Conservation (phyloP, 164 flowering plant species). For the Umbilicus rupestris region DNA sequence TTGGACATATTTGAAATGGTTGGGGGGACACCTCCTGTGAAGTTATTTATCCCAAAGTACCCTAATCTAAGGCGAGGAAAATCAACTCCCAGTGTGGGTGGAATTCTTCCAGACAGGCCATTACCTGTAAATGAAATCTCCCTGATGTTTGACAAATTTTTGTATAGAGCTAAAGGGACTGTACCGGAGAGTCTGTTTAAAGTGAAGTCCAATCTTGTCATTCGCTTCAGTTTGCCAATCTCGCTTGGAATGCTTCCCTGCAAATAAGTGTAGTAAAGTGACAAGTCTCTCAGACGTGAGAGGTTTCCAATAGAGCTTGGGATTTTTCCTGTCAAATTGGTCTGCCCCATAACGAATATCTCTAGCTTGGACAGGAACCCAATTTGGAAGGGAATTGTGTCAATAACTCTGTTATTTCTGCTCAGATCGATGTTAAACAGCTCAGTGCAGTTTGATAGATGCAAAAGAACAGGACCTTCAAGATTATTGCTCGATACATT, state of each 20-base stretch:
- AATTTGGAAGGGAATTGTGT: conserved; percentile 12
- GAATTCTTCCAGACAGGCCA: conserved; percentile 13
- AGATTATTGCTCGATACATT: neutral
- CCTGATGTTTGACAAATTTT: conserved; percentile 14
- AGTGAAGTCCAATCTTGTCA: neutral
- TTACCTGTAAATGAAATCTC: neutral
- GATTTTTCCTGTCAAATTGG: conserved; percentile 9
- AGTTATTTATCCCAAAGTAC: neutral
- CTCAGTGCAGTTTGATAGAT: conserved; percentile 7
- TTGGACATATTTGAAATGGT: conserved; percentile 20
- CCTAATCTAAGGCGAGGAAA: conserved; percentile 15
- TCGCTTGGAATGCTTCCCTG: conserved; percentile 14
- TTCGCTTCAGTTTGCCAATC: conserved; percentile 9
- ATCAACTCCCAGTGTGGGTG: conserved; percentile 8
- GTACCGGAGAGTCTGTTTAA: conserved; percentile 14
- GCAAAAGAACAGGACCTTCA: neutral
- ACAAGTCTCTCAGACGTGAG: conserved; percentile 2
- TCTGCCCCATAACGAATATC: neutral
- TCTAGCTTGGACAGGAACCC: conserved; percentile 4
- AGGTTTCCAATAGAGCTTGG: conserved; percentile 18
- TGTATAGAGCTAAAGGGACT: conserved; percentile 16
- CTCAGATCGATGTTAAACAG: neutral
- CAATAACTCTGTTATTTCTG: conserved; percentile 3
- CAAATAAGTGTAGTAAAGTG: neutral
- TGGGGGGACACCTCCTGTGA: conserved; percentile 20